Conservation (phyloP, 805 yeast species). For the Hanseniaspora nectarophila region DNA sequence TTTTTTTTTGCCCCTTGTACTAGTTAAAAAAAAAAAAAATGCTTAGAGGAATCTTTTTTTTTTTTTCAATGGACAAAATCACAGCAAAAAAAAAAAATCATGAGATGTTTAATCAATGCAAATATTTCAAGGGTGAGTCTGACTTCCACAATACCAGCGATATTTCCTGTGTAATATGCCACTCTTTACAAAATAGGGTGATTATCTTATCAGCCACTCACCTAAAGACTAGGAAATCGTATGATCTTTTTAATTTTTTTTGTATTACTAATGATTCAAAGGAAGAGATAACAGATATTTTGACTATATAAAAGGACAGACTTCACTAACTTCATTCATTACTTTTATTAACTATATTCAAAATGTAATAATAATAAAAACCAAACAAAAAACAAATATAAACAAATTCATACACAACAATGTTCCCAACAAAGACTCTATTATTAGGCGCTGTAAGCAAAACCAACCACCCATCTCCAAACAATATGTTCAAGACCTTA, state of each 20-base stretch:
- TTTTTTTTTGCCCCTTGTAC: neutral
- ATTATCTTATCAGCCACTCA: neutral
- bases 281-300: neutral
- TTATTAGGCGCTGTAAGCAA: constrained; percentile 3
- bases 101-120: constrained; percentile 2
- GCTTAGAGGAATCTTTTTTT: neutral
- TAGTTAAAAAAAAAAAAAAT: too few relatives aligned
- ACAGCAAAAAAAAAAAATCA: constrained; percentile 9
- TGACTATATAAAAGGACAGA: neutral
- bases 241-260: neutral
- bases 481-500: constrained; percentile 2
- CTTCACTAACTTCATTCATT: neutral
- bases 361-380: neutral
- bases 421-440: constrained; percentile 8
- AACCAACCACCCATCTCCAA: neutral
- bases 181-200: too few relatives aligned
- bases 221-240: neutral
- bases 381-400: neutral
- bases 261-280: too few relatives aligned
- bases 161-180: neutral
- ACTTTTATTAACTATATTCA: neutral
- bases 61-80: neutral
- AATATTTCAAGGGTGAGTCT: too few relatives aligned
- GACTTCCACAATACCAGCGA: too few relatives aligned
- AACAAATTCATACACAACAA: neutral